Evolutionary conservation across 495 filamentous ascomycete genomes (phyloP), one percentile per base, ranked within the genome.

Genomic region (Penicillium chermesinum): DNA sequence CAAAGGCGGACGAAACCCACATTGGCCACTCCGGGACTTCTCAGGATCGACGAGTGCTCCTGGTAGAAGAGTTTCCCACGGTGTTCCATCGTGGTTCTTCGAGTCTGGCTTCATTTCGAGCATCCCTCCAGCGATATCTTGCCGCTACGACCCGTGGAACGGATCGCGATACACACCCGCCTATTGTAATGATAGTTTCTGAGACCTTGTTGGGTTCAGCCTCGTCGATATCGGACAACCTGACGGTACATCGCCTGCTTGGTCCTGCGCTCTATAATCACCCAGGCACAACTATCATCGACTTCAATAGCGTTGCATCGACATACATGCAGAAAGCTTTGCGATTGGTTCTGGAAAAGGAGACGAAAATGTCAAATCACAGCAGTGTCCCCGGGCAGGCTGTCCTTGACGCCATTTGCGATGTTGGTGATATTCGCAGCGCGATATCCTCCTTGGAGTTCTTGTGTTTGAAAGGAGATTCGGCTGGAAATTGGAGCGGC

Each of bases 61-160:
- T 97, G 7, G 76, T 99, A 41, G 94, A 99, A 72, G 94, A 99
- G 61, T 96, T 96, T 61, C 94, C 94, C 1, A 89, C 87, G 54
- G 85, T 86, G 0, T 83, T 90, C 49, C 77, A 78, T 17, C 77
- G 80, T 35, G 83, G 78, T 0, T 87, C 86, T 9, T 75, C 77
- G 13, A 74, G 77, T 44, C 62, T 96, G 33, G 72, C 78, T 42
- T 75, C 86, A 0, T 97, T 99, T 64, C 79, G 88, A 45, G 74
- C 79, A 35, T 77, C 86, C 12, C 73, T 99, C 18, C 69, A 87
- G 30, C 79, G 84, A 46, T 93, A 85, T 60, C 68, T 96, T 27
- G 85, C 56, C 15, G 38, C 56, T 20, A 37, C 53, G 74, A 70
- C 49, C 60, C 67, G 40, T 46, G 38, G 46, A 20, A 41, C 14